Evolutionary conservation across 2,329 filamentous ascomycete genomes (phyloP).

Genomic region (Purpureocillium takamizusanense): DNA sequence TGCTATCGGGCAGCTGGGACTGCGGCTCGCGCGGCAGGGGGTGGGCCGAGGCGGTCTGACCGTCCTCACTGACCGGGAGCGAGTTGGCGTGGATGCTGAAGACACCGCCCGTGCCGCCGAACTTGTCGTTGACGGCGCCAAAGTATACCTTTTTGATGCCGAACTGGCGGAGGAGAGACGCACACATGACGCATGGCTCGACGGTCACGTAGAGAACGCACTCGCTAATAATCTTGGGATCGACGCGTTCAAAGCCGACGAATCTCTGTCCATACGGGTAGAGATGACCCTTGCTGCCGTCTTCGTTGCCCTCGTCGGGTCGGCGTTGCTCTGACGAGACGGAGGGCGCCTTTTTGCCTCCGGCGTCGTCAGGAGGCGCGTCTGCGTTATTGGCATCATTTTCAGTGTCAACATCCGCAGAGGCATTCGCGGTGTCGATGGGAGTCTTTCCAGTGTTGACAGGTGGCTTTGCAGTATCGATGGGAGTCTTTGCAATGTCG

Average conservation of each 20-base stretch:
- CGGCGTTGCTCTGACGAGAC: slow-evolving; percentile 12
- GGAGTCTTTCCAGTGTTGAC: too few species aligned
- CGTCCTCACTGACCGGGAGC: slow-evolving; percentile 25
- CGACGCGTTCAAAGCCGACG: slow-evolving; percentile 46
- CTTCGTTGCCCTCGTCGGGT: slow-evolving; percentile 39
- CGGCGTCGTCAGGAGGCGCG: too few species aligned
- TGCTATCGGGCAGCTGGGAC: slow-evolving; percentile 25
- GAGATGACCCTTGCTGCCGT: slow-evolving; percentile 46
- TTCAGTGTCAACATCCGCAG: too few species aligned
- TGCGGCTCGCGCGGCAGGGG: slow-evolving; percentile 25
- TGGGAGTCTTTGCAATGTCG: too few species aligned
- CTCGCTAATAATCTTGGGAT: slow-evolving; percentile 59
- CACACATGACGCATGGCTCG: slow-evolving; percentile 98
- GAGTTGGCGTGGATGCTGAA: slow-evolving; percentile 70
- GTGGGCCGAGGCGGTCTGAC: slow-evolving; percentile 30
- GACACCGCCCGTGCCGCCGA: slow-evolving; percentile 91
- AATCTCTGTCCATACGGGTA: slow-evolving; percentile 54
- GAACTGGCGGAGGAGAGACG: slow-evolving; percentile 81
- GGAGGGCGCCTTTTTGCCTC: slow-evolving; percentile 12
- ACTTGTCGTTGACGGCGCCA: slow-evolving; percentile 91
- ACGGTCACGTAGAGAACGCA: slow-evolving; percentile 89
- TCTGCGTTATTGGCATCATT: too few species aligned
- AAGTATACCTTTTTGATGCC: slow-evolving; percentile 87
- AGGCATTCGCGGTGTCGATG: too few species aligned
- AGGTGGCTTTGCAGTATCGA: too few species aligned